A percentile compares a stretch with the other conserved stretches of the same genome.
Conservation (phyloP, 208 protist genomes). For the Leishmania tropica region DNA sequence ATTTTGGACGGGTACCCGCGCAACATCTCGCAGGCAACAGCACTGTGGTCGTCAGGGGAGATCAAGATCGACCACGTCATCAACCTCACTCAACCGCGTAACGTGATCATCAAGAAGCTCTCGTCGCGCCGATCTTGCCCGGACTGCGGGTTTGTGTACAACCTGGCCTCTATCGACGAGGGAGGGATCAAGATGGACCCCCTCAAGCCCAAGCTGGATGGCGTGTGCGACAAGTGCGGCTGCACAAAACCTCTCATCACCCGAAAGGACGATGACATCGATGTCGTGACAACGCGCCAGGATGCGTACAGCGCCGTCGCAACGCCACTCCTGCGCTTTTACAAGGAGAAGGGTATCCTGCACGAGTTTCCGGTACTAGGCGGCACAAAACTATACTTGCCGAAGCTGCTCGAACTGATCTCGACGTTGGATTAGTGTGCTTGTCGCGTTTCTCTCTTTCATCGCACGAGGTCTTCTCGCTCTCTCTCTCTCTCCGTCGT, state of each 20-base stretch:
- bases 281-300: constrained; percentile 59
- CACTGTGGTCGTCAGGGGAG: constrained; percentile 43
- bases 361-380: constrained; percentile 74
- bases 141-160: constrained; percentile 81
- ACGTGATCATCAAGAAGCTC: constrained; percentile 79
- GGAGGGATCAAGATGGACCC: constrained; percentile 83
- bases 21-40: constrained; percentile 83
- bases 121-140: constrained; percentile 68
- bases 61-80: constrained; percentile 77
- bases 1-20: constrained; percentile 94
- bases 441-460: not conserved
- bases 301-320: constrained; percentile 65
- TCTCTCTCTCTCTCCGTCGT: not conserved
- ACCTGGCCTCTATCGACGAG: constrained; percentile 67
- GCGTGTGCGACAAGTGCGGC: constrained; percentile 82
- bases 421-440: constrained; percentile 10
- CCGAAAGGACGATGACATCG: constrained; percentile 65
- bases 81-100: constrained; percentile 74
- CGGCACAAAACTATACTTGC: constrained; percentile 65
- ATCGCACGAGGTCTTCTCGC: not conserved
- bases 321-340: constrained; percentile 63
- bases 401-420: constrained; percentile 74
- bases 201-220: constrained; percentile 69
- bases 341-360: constrained; percentile 57
- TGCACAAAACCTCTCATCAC: constrained; percentile 61